These are phyloP conservation scores for Pythium utonaiense DNA, from an alignment of 352 stramenopile species.

Conservation along the genomic window DNA sequence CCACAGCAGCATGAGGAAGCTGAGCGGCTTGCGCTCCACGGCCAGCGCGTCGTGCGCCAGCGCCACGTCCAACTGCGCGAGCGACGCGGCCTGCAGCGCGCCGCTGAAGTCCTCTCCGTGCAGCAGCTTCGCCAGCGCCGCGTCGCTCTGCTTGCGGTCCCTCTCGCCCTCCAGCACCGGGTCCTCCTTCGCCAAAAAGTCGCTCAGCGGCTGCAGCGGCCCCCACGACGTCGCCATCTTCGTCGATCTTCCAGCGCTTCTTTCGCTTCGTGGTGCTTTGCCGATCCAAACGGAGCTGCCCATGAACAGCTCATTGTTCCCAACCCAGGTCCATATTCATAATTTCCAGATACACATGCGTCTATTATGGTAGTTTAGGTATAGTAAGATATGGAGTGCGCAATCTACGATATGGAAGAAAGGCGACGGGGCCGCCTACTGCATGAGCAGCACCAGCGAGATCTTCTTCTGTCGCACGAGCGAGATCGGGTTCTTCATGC, in stretches of 20 bases:
- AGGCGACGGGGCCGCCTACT: constrained; percentile 24
- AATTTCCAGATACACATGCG: background rate
- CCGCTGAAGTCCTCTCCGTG: constrained; percentile 37
- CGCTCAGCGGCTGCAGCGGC: constrained; percentile 45
- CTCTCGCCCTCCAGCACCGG: constrained; percentile 30
- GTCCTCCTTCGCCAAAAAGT: constrained; percentile 38
- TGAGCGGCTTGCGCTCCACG: constrained; percentile 46
- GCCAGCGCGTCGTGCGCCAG: constrained; percentile 48
- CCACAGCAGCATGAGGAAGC: constrained; percentile 48
- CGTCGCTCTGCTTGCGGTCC: constrained; percentile 50
- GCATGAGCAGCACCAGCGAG: constrained; percentile 75
- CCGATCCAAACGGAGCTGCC: background rate
- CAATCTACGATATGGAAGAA: constrained; percentile 14
- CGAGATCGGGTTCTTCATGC: constrained; percentile 80
- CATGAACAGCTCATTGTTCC: background rate
- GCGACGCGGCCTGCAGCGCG: constrained; percentile 44
- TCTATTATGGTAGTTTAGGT: constrained; percentile 1
- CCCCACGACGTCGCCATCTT: constrained; percentile 34
- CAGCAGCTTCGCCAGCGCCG: constrained; percentile 38
- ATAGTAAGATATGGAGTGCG: constrained; percentile 1
- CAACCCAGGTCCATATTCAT: constrained; percentile 10
- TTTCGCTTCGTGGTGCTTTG: background rate
- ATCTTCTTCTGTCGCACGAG: constrained; percentile 83
- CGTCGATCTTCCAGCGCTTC: background rate
- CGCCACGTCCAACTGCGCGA: constrained; percentile 57